A percentile compares a stretch with the other conserved stretches of the same genome.
These are phyloP conservation scores for Suillus spraguei DNA, from an alignment of 768 basidiomycete species.

Conservation along the genomic window DNA sequence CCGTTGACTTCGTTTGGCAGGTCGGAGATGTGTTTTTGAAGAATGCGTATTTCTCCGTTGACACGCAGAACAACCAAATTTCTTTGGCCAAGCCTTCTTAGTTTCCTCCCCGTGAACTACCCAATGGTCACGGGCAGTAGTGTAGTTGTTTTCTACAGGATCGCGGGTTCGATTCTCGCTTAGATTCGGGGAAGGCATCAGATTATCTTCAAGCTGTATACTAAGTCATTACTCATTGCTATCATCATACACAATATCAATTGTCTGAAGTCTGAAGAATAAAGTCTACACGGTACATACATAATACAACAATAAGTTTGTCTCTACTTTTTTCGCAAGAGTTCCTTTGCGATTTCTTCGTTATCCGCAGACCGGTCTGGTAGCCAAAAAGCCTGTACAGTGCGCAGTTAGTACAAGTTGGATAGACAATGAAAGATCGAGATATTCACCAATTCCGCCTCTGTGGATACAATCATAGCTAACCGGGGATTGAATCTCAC, in stretches of 20 bases:
- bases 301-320: slow-evolving; percentile 6
- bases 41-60: slow-evolving; percentile 73
- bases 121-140: not conserved
- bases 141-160: not conserved
- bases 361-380: slow-evolving; percentile 68
- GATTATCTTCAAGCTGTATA: not conserved
- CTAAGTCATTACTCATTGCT: slow-evolving; percentile 6
- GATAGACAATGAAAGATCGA: slow-evolving; percentile 1
- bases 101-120: slow-evolving; percentile 33
- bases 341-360: slow-evolving; percentile 71
- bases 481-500: slow-evolving; percentile 89
- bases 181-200: not conserved
- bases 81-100: slow-evolving; percentile 53
- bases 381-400: slow-evolving; percentile 60
- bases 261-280: not conserved
- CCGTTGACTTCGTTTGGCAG: slow-evolving; percentile 16
- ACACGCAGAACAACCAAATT: slow-evolving; percentile 58
- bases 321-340: slow-evolving; percentile 55
- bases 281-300: not conserved
- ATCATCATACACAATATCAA: not conserved
- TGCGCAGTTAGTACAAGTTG: slow-evolving; percentile 13
- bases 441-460: slow-evolving; percentile 72
- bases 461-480: slow-evolving; percentile 87
- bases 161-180: slow-evolving; percentile 17
- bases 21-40: slow-evolving; percentile 78